Conservation (phyloP, 768 basidiomycete genomes). For the Postia placenta region DNA sequence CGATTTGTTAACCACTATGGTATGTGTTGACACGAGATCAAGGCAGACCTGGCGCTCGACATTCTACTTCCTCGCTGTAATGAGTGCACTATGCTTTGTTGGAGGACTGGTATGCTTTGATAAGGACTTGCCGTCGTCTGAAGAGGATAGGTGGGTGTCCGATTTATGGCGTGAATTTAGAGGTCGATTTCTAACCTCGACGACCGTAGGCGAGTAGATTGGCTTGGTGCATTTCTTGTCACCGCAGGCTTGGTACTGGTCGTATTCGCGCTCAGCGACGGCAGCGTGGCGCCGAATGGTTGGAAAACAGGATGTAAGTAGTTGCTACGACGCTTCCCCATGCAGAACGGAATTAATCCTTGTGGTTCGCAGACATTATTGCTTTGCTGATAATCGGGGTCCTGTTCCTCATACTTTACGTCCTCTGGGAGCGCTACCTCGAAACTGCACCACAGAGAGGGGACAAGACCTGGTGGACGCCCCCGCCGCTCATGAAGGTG, state of each 20-base stretch:
- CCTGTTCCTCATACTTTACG: slow-evolving; percentile 47
- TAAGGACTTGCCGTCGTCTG: slow-evolving; percentile 35
- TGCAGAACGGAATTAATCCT: slow-evolving; percentile 12
- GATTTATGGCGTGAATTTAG: background rate
- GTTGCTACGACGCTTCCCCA: slow-evolving; percentile 6
- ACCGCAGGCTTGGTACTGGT: slow-evolving; percentile 65
- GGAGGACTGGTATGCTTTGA: slow-evolving; percentile 57
- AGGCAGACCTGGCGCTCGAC: slow-evolving; percentile 59
- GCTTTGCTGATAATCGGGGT: slow-evolving; percentile 59
- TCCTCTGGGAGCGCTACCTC: slow-evolving; percentile 61
- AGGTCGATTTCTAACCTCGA: background rate
- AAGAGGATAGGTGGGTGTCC: slow-evolving; percentile 16
- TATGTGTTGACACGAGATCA: too few relatives aligned
- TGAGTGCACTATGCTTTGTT: slow-evolving; percentile 46
- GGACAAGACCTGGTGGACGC: slow-evolving; percentile 25
- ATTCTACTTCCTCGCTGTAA: slow-evolving; percentile 54
- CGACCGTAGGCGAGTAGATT: slow-evolving; percentile 49
- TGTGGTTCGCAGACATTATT: slow-evolving; percentile 60
- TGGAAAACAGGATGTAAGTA: slow-evolving; percentile 56
- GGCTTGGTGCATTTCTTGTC: slow-evolving; percentile 65
- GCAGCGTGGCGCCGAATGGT: slow-evolving; percentile 45
- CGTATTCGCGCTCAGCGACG: slow-evolving; percentile 69
- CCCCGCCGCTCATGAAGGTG: slow-evolving; percentile 61
- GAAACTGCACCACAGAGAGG: slow-evolving; percentile 27
- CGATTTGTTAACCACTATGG: too few relatives aligned